Evolutionary conservation across 2,329 filamentous ascomycete species (phyloP).

Genomic region (Beauveria bassiana): DNA sequence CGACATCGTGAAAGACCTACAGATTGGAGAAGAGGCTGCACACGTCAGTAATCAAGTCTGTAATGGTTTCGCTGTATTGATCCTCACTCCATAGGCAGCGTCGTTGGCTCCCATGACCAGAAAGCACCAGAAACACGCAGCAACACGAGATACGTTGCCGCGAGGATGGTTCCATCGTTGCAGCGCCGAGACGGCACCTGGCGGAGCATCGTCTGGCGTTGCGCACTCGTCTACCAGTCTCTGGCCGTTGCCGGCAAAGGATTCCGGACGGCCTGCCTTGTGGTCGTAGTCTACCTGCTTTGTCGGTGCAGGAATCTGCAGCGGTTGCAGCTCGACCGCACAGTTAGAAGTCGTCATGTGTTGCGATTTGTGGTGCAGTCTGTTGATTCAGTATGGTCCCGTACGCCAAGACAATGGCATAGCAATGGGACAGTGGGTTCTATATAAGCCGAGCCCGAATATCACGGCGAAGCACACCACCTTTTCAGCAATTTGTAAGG

Average conservation of each 20-base stretch:
- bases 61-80: not conserved
- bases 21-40: constrained; percentile 42
- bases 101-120: constrained; percentile 52
- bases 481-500: not conserved
- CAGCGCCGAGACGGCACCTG: not conserved
- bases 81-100: constrained; percentile 47
- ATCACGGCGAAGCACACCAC: too few relatives aligned
- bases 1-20: constrained; percentile 26
- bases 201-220: not conserved
- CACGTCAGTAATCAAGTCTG: not conserved
- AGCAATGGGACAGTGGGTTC: not conserved
- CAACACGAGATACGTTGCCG: constrained; percentile 39
- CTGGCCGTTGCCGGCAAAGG: not conserved
- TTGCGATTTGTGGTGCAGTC: not conserved
- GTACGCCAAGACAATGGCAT: not conserved
- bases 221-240: constrained; percentile 6
- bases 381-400: not conserved
- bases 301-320: not conserved
- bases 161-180: constrained; percentile 43
- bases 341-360: not conserved
- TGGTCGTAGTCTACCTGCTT: not conserved
- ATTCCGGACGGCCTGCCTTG: not conserved
- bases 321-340: constrained; percentile 5
- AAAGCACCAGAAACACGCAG: constrained; percentile 50
- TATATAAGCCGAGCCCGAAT: not conserved